Base-by-base conservation (phyloP, 805 yeast species). In the Wickerhamomyces hampshirensis region DNA sequence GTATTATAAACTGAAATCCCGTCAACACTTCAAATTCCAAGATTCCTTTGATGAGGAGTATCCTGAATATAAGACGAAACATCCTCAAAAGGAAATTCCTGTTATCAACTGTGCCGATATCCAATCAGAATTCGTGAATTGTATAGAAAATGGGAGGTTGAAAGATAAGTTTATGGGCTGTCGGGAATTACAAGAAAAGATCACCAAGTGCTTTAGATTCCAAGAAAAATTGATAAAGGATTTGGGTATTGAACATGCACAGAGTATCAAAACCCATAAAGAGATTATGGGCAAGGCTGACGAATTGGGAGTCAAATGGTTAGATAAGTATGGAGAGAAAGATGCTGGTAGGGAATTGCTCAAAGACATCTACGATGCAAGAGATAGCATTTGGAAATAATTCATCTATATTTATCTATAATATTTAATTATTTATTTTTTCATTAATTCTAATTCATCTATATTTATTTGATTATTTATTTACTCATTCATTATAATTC, bases 31-130 rank as follows among this genome's bases (percentile, higher is more conserved):
- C 11, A 11, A 21, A 21, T 21, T 21, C 24, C 24, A 21, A 8
- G 24, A 21, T 21, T 21, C 24, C 11, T 21, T 21, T 7, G 31
- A 11, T 35, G 26, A 5, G 2, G 31, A 28, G 13, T 18, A 33
- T 28, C n/a, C 19, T 9, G 15, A 10, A 21, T 31, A 34, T 23
- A 39, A 33, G 18, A 12, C 19, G 6, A 4, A 9, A 5, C 35
- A 35, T 28, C 34, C 39, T 15, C 26, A 39, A 10, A 19, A 21
- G 21, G 44, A 36, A 17, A 14, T 40, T 8, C 29, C 35, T 19
- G 30, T 28, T 9, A 30, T 40, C 3, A 48, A 49, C 30, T 51
- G 56, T 43, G 53, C 56, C 1, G 54, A 49, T 14, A 41, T 36
- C 29, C 48, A 49, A 17, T 23, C 38, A 3, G 43, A 37, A 11